These are phyloP conservation scores for Zizania latifolia DNA, from an alignment of 176 grass and related monocot genomes.

Conservation along the genomic window DNA sequence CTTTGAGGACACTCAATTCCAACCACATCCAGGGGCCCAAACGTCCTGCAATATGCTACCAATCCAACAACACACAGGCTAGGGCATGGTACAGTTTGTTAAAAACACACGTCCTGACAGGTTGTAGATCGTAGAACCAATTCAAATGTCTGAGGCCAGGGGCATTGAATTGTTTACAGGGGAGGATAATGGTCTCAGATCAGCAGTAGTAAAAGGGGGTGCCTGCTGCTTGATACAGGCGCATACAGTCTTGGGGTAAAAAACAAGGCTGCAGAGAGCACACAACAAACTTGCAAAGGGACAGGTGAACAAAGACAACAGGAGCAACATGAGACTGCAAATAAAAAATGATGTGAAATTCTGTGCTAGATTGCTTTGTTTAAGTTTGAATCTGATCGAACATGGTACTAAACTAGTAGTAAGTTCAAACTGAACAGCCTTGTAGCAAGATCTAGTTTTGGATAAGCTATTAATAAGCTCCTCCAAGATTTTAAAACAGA, in stretches of 20 bases:
- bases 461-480: too few species aligned
- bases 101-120: slow-evolving; percentile 30
- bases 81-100: slow-evolving; percentile 20
- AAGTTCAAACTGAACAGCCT: slow-evolving; percentile 9
- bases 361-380: slow-evolving; percentile 5
- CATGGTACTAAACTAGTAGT: neutral
- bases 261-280: slow-evolving; percentile 42
- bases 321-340: neutral
- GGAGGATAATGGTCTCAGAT: neutral
- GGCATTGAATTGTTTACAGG: slow-evolving; percentile 22
- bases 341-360: slow-evolving; percentile 1
- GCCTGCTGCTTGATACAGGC: slow-evolving; percentile 4
- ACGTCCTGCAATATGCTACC: slow-evolving; percentile 16
- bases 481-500: too few species aligned
- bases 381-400: slow-evolving; percentile 30
- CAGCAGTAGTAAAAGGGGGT: neutral
- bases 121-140: neutral
- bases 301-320: slow-evolving; percentile 32
- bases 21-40: slow-evolving; percentile 8
- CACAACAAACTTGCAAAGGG: slow-evolving; percentile 38
- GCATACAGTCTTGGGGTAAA: slow-evolving; percentile 31
- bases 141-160: slow-evolving; percentile 38
- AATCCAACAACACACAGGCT: slow-evolving; percentile 26
- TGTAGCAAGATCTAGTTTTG: neutral
- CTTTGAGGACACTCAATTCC: slow-evolving; percentile 29